These are phyloP conservation scores for Beta lomatogona DNA, from an alignment of 179 eudicot genomes.

Conservation along the genomic window DNA sequence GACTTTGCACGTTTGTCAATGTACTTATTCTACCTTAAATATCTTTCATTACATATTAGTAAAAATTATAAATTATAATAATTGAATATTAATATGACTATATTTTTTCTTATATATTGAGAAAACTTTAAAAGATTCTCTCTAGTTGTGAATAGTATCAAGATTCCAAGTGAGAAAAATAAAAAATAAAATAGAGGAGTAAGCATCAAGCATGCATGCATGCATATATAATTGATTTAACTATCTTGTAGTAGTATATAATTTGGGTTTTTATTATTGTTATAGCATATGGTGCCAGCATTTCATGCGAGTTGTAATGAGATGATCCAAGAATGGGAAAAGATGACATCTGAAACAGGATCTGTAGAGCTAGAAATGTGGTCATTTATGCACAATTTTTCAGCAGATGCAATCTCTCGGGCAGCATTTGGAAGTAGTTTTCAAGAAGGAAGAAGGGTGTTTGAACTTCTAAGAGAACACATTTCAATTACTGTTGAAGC, in stretches of 20 bases:
- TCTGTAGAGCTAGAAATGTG: conserved; percentile 31
- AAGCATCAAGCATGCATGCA: no score
- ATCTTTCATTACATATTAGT: no score
- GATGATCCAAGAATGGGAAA: conserved; percentile 21
- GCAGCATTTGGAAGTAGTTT: conserved; percentile 40
- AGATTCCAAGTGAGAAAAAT: no score
- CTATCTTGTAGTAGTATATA: not conserved
- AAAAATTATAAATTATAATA: no score
- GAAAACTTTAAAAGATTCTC: no score
- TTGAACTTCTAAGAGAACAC: conserved; percentile 30
- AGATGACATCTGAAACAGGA: conserved; percentile 13
- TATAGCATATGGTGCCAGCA: conserved; percentile 33
- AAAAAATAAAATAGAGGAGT: no score
- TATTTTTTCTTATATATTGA: no score
- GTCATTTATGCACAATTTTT: conserved; percentile 30
- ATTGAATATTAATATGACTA: no score
- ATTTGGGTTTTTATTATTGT: not conserved
- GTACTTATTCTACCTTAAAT: no score
- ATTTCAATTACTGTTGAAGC: not conserved
- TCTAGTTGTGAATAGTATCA: no score
- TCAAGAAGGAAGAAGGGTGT: conserved; percentile 30
- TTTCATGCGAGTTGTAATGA: conserved; percentile 26
- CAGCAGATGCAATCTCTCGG: conserved; percentile 41
- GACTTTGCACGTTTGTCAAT: no score
- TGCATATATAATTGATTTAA: not conserved